These are phyloP conservation scores for Nannochloropsis salina DNA, from an alignment of 108 stramenopile species.

Conservation along the genomic window DNA sequence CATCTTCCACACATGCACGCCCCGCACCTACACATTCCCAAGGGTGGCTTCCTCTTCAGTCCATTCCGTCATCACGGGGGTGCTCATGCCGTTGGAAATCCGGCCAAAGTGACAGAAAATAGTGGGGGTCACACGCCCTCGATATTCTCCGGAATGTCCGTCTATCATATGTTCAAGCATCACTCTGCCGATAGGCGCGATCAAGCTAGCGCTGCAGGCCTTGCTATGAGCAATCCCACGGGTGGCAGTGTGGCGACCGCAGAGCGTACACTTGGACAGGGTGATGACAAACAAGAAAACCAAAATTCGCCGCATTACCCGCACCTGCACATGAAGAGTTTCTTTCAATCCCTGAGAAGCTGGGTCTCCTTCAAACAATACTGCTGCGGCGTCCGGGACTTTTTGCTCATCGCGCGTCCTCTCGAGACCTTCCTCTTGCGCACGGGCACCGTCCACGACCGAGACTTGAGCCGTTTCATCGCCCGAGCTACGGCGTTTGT, in stretches of 20 bases:
- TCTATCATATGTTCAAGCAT: no score
- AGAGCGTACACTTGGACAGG: no score
- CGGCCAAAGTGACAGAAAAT: no score
- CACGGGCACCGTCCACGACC: not conserved
- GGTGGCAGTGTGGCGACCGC: no score
- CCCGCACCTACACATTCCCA: not conserved
- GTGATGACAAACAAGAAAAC: no score
- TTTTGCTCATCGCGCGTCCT: not conserved
- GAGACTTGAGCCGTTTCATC: constrained; percentile 20
- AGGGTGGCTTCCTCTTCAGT: not conserved
- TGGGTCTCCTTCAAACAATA: constrained; percentile 3
- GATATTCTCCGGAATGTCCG: no score
- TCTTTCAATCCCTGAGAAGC: not conserved
- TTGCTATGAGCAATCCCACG: no score
- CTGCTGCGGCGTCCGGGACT: not conserved
- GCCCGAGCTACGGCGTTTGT: not conserved
- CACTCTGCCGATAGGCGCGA: no score
- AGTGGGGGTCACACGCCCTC: no score
- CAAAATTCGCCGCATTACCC: not conserved
- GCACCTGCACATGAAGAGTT: constrained; percentile 14
- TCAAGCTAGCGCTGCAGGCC: no score
- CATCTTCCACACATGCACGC: not conserved
- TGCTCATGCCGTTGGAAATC: not conserved
- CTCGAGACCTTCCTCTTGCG: constrained; percentile 20
- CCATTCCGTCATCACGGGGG: not conserved